phyloP scores from a whole-genome alignment of 352 stramenopile species.

The Phytopythium vexans region DNA sequence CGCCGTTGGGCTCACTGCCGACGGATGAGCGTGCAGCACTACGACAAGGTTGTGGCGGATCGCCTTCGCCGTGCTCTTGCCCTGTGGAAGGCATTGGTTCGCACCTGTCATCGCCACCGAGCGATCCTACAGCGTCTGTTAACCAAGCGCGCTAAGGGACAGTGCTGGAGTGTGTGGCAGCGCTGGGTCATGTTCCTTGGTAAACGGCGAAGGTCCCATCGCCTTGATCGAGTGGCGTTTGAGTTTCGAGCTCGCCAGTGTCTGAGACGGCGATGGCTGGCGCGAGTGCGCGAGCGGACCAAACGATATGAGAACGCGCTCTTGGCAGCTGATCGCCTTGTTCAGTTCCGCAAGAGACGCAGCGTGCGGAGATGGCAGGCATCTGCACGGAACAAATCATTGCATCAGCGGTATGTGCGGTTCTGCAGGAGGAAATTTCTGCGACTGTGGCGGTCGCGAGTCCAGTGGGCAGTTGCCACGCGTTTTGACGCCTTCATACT shows the following conservation, averaged over 20 bases:
- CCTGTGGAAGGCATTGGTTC: conserved; percentile 11
- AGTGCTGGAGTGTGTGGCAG: conserved; percentile 11
- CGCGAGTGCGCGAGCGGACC: too few relatives aligned
- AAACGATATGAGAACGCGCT: too few relatives aligned
- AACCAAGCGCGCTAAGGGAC: conserved; percentile 2
- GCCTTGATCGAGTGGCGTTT: not conserved
- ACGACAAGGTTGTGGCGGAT: conserved; percentile 5
- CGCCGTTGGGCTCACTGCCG: conserved; percentile 8
- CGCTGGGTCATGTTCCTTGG: not conserved
- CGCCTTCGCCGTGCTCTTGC: conserved; percentile 7
- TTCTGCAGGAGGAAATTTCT: conserved; percentile 46
- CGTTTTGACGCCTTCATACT: conserved; percentile 29
- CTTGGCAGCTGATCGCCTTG: conserved; percentile 3
- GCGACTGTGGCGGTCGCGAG: conserved; percentile 22
- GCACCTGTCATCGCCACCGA: conserved; percentile 13
- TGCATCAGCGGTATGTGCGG: conserved; percentile 11
- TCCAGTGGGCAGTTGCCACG: conserved; percentile 23
- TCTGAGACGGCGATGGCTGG: conserved; percentile 1
- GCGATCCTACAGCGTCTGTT: conserved; percentile 10
- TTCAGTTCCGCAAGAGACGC: conserved; percentile 8
- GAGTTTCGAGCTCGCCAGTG: not conserved
- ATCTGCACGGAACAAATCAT: conserved; percentile 1
- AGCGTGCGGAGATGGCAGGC: conserved; percentile 21
- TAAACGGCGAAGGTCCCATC: not conserved
- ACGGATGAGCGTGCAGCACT: conserved; percentile 1